These are phyloP conservation scores for Dipteronia sinensis DNA, from an alignment of 345 rosid genomes.

Conservation along the genomic window DNA sequence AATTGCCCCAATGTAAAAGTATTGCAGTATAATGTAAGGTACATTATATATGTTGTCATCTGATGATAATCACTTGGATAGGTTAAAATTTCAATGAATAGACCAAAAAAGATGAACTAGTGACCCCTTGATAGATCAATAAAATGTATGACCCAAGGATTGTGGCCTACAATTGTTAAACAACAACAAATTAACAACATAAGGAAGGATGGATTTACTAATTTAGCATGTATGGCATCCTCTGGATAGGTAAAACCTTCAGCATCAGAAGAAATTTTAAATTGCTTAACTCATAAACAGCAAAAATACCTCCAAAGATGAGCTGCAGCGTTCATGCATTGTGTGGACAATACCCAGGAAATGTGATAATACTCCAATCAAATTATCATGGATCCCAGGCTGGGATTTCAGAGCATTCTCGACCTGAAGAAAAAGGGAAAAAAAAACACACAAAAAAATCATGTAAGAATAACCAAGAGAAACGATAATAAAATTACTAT, in stretches of 20 bases:
- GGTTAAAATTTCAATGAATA: no score
- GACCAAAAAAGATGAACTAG: no score
- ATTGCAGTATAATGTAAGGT: not conserved
- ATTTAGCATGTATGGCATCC: not conserved
- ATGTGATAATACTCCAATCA: conserved; percentile 59
- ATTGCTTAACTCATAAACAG: not conserved
- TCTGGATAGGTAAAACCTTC: not conserved
- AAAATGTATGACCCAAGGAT: no score
- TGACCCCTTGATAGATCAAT: no score
- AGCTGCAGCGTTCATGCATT: conserved; percentile 77
- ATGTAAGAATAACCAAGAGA: conserved; percentile 1
- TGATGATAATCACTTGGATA: not conserved
- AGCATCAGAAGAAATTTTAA: not conserved
- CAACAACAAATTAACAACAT: not conserved
- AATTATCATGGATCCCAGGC: conserved; percentile 51
- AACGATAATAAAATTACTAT: not conserved
- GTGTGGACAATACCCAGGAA: conserved; percentile 79
- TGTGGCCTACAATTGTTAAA: not conserved
- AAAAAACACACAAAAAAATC: not conserved
- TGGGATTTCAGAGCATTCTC: conserved; percentile 78
- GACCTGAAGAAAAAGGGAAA: conserved; percentile 47
- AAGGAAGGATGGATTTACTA: not conserved
- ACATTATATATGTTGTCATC: not conserved
- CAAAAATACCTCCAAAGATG: conserved; percentile 73
- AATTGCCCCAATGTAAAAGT: not conserved